phyloP scores from a whole-genome alignment of 805 yeast species.

The Teunomyces funiuensis region DNA sequence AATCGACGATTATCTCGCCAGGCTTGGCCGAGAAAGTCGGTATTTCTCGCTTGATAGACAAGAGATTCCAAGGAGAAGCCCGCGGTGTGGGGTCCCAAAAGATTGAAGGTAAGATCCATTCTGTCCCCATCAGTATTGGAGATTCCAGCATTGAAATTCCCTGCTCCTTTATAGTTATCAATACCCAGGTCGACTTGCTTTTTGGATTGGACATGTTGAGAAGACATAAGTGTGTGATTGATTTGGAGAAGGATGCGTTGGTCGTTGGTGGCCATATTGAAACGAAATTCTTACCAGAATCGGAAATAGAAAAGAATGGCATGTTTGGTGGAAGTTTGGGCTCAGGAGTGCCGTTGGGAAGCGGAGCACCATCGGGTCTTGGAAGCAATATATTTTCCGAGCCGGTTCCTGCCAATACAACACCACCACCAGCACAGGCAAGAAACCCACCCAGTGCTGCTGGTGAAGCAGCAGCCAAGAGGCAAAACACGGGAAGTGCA shows the following conservation, averaged over 20 bases:
- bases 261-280: slow-evolving; percentile 68
- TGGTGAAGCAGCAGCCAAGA: slow-evolving; percentile 3
- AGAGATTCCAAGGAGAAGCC: slow-evolving; percentile 77
- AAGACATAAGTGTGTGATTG: slow-evolving; percentile 82
- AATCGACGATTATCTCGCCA: slow-evolving; percentile 79
- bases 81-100: slow-evolving; percentile 84
- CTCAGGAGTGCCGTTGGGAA: slow-evolving; percentile 11
- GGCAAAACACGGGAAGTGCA: slow-evolving; percentile 1
- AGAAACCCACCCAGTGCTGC: slow-evolving; percentile 1
- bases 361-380: slow-evolving; percentile 16
- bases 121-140: slow-evolving; percentile 82
- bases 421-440: slow-evolving; percentile 7
- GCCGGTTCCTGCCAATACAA: slow-evolving; percentile 14
- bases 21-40: slow-evolving; percentile 72
- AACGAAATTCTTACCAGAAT: slow-evolving; percentile 69
- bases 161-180: slow-evolving; percentile 48
- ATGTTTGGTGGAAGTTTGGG: slow-evolving; percentile 15
- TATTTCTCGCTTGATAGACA: slow-evolving; percentile 72
- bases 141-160: slow-evolving; percentile 40
- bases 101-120: slow-evolving; percentile 82
- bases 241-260: slow-evolving; percentile 63
- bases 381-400: slow-evolving; percentile 37
- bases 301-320: slow-evolving; percentile 52
- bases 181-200: slow-evolving; percentile 69
- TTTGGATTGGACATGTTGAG: slow-evolving; percentile 90